Evolutionary conservation across 257 asterid species (phyloP).

Genomic region (Nicotiana undulata): DNA sequence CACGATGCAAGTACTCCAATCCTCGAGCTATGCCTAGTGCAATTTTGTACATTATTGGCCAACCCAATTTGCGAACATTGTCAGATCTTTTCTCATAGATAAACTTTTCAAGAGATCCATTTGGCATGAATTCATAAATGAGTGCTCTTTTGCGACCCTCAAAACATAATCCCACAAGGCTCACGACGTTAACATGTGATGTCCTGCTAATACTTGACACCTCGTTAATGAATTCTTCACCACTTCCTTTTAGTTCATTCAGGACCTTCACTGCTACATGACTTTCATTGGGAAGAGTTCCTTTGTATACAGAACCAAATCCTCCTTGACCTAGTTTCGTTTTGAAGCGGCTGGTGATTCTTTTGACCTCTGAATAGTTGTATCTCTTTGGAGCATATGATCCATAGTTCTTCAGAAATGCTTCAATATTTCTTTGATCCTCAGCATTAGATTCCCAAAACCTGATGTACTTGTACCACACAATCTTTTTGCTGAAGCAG

Average conservation of each 20-base stretch:
- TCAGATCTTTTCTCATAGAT: not conserved
- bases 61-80: not conserved
- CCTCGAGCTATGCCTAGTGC: slow-evolving; percentile 34
- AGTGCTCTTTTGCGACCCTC: slow-evolving; percentile 30
- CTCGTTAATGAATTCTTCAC: too few species aligned
- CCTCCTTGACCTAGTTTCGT: slow-evolving; percentile 16
- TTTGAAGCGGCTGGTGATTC: not conserved
- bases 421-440: not conserved
- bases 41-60: slow-evolving; percentile 11
- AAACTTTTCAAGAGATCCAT: slow-evolving; percentile 35
- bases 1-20: slow-evolving; percentile 17
- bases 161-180: slow-evolving; percentile 33
- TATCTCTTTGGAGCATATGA: slow-evolving; percentile 6
- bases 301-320: slow-evolving; percentile 11
- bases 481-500: not conserved
- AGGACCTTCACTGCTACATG: not conserved
- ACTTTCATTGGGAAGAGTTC: not conserved
- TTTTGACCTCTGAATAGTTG: slow-evolving; percentile 1
- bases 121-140: slow-evolving; percentile 33
- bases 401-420: not conserved
- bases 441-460: not conserved
- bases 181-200: slow-evolving; percentile 35
- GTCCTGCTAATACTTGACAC: slow-evolving; percentile 27
- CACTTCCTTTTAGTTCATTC: not conserved
- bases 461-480: not conserved